Base-by-base conservation (phyloP, 495 filamentous ascomycete genomes). In the Podospora pseudocomata region DNA sequence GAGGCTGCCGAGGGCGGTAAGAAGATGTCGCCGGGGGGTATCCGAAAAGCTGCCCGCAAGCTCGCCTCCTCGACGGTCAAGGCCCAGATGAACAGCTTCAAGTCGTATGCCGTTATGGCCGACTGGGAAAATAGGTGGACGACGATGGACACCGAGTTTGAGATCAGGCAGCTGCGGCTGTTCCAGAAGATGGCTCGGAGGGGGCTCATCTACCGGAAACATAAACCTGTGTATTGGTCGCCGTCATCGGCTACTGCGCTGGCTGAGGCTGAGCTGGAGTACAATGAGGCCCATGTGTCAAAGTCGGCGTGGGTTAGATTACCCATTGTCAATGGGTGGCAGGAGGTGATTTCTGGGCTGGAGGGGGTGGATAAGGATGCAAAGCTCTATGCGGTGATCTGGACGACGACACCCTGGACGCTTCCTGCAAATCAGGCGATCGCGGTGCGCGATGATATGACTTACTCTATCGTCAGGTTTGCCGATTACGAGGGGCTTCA, bases 361-460 rank as follows among this genome's bases (percentile, higher is more conserved):
- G 65, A 76, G 26, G 60, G 59, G n/a, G 61, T 82, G 15, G 54
- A 74, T 16, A 7, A 19, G 55, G n/a, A 18, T 19, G 78, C 79
- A 19, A 65, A 68, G 20, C 60, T 97, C 34, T 89, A 83, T 73
- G 92, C 90, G 26, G 87, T 95, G 28, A 91, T 97, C 67, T 99
- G 95, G 95, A 99, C 95, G 9, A 99, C 95, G 0, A 98, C 94
- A 2, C 96, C 95, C 0, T 99, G 95, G 95, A 98, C 95, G 0
- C 81, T 99, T 3, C 96, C 95, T 2, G 93, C 96, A 19, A 99
- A 99, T 76, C 86, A 86, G 71, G 94, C 91, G 2, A 92, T 99
- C 76, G 93, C 92, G 6, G 83, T 98, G 30, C 85, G 90, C 69
- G 75, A 86, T 2, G 86, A 89, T 18, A 69, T 97, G 68, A 82